Conservation (phyloP, 2,329 filamentous ascomycete species). For the Cytospora mali region DNA sequence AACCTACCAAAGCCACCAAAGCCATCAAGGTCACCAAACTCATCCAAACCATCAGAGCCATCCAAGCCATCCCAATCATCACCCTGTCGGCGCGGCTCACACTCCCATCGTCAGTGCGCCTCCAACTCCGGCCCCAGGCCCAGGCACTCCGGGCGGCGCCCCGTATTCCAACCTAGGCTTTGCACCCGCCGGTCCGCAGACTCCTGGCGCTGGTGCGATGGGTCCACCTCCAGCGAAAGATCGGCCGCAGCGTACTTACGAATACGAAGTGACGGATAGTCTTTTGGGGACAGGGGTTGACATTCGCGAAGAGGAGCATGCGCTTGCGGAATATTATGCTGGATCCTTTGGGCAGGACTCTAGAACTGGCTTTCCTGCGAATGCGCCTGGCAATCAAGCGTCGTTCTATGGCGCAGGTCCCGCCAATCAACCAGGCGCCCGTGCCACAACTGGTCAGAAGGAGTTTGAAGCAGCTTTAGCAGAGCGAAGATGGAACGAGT, state of each 20-base stretch:
- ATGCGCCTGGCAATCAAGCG: conserved; percentile 56
- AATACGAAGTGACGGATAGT: conserved; percentile 81
- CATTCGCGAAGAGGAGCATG: conserved; percentile 82
- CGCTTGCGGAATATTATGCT: conserved; percentile 69
- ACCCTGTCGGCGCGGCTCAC: background rate
- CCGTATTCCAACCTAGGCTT: conserved; percentile 17
- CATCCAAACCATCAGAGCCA: background rate
- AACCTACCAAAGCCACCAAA: background rate
- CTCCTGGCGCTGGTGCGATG: conserved; percentile 49
- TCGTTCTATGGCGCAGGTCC: conserved; percentile 67
- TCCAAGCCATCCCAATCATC: conserved; percentile 16
- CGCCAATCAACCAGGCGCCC: conserved; percentile 59
- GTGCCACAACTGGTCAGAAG: conserved; percentile 51
- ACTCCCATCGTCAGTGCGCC: conserved; percentile 17
- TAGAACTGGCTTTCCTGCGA: conserved; percentile 57
- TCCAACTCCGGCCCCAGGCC: conserved; percentile 15
- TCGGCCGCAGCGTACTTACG: conserved; percentile 61
- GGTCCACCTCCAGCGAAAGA: conserved; percentile 64
- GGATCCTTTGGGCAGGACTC: conserved; percentile 47
- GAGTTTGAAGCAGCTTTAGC: conserved; percentile 67
- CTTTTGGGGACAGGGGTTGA: conserved; percentile 85
- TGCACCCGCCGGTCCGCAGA: conserved; percentile 31
- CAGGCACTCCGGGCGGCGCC: conserved; percentile 22
- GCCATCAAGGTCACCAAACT: conserved; percentile 18
- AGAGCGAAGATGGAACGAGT: conserved; percentile 66